Evolutionary conservation across 345 rosid species (phyloP), one percentile per base, ranked within the genome.

Genomic region (Heritiera fomes): DNA sequence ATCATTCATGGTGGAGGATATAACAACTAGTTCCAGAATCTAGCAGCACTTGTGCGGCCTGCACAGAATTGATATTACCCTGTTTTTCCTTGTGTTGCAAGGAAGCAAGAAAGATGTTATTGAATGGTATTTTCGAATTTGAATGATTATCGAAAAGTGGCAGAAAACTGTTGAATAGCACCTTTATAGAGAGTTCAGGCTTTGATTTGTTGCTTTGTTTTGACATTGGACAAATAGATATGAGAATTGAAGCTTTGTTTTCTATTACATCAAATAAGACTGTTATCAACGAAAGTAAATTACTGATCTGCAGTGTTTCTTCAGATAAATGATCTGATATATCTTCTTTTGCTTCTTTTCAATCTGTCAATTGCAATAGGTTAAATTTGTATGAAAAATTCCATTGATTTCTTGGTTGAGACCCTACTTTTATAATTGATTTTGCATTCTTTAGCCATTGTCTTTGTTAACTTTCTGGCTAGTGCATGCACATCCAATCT

Each of bases 341-440:
- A 47, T 53, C 14, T 55, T 73, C n/a, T 14, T 38, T 73, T 56
- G 63, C 49, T 55, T 17, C 64, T 55, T 55, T 17, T 38, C 45
- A 8, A 38, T 73, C 15, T 9, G 50, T 55, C 14, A 17, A 34
- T 40, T 34, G 32, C 46, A 55, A 20, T 73, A 55, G 76, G 47
- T 73, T 23, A 55, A 52, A 41, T 3, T 73, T 73, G 5, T 45
- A 50, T 49, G 68, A 52, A 30, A 8, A 30, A 43, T 18, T 46
- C 17, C 61, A 38, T 64, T 47, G n/a, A 3, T 67, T 49, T 45
- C 7, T 67, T 17, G 56, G 30, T 63, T 8, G 28, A 73, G 46
- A 46, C 78, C 83, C 83, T 78, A 66, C 78, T 7, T 52, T 52
- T n/a, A 45, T 59, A 62, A 77, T 77, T 77, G 77, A 80, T 68